Evolutionary conservation across 225 moss, liverwort and hornwort genomes (phyloP), one percentile per base, ranked within the genome.

Genomic region (Physcomitrium patens): DNA sequence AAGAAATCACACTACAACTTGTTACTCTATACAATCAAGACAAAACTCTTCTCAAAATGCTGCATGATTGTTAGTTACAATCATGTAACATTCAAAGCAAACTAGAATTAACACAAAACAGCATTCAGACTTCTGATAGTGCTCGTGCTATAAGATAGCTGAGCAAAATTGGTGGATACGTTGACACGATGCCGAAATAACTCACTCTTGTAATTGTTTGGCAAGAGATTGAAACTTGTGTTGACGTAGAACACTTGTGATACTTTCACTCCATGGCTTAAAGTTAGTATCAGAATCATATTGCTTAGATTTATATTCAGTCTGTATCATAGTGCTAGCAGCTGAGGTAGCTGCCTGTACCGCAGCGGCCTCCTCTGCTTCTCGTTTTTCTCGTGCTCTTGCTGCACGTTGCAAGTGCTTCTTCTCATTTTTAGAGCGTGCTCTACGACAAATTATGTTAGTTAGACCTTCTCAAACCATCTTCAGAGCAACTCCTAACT

Each of bases 371-470:
- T 84, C 84, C 73, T 82, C 76, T 74, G 76, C 79, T 61, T 86
- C 86, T 24, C 82, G 86, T 77, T 77, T 86, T 70, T 82, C 86
- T 45, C 74, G 79, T 69, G 82, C 79, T 77, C 69, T 86, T 16
- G 82, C 86, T 52, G 82, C 82, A 53, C 82, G 82, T 74, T 82
- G 86, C 61, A 86, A 76, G 63, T 86, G 86, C 79, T 86, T 86
- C 77, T 86, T 86, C 79, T 82, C 86, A 67, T 86, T 86, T 56
- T 86, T 86, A 8, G 82, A 79, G 59, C 82, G 82, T 37, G 82
- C 86, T 78, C 86, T 86, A 71, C 44, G 63, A 64, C 22, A 73
- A 15, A 68, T 46, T 15, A 53, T 22, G 44, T 45, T 22, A 31
- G 23, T 49, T 28, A 75, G 74, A 69, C 41, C 28, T 53, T 73